Evolutionary conservation across 2,329 filamentous ascomycete genomes (phyloP).

Genomic region (Daldinia sp.): DNA sequence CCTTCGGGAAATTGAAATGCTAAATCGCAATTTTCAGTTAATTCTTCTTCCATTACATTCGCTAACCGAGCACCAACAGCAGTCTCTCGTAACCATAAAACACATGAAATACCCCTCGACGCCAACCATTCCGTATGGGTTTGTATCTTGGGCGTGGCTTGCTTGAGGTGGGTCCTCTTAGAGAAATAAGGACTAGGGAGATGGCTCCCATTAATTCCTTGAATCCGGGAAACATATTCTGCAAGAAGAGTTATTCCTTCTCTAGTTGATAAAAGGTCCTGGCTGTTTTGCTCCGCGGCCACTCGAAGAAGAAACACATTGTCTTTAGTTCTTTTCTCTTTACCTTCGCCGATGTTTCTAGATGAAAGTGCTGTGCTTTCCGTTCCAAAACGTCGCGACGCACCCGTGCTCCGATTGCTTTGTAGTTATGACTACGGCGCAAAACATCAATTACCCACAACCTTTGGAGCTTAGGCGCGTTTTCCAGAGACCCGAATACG

Average conservation of each 20-base stretch:
- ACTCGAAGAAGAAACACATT: conserved; percentile 10
- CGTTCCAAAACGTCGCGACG: conserved; percentile 19
- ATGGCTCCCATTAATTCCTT: conserved; percentile 1
- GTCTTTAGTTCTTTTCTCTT: no score
- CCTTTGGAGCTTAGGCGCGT: conserved; percentile 8
- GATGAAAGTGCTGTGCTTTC: conserved; percentile 10
- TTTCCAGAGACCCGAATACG: neutral
- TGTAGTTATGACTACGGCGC: neutral
- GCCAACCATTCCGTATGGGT: conserved; percentile 3
- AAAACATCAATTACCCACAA: conserved; percentile 23
- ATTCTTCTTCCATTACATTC: conserved; percentile 11
- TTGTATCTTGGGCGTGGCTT: neutral
- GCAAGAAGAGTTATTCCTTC: neutral
- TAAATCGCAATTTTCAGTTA: conserved; percentile 5
- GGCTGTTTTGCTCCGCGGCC: conserved; percentile 6
- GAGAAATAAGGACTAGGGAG: conserved; percentile 7
- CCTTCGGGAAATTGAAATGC: conserved; percentile 7
- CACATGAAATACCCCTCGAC: neutral
- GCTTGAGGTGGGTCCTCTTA: neutral
- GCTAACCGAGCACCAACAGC: conserved; percentile 7
- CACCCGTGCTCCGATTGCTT: neutral
- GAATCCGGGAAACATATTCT: conserved; percentile 14
- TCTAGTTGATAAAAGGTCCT: conserved; percentile 14
- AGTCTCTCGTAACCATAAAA: conserved; percentile 10
- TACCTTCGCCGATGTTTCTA: neutral